Evolutionary conservation across 192 early-diverging fungal species (phyloP).

Genomic region (Umbelopsis sp.): DNA sequence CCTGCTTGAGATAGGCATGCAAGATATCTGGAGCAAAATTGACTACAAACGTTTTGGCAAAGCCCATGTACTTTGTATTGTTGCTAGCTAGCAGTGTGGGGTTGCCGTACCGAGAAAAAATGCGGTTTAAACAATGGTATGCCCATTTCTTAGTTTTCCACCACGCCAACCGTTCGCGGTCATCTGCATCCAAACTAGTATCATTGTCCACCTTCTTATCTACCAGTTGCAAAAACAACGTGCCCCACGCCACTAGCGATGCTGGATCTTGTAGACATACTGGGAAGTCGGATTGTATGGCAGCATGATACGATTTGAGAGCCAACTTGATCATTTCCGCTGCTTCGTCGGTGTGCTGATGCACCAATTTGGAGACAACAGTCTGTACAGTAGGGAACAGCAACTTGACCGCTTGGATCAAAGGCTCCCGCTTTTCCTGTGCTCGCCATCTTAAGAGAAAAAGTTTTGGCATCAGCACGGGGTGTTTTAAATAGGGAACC

Average conservation of each 20-base stretch:
- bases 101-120: slow-evolving; percentile 76
- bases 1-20: slow-evolving; percentile 77
- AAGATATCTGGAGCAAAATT: slow-evolving; percentile 93
- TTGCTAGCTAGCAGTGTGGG: slow-evolving; percentile 60
- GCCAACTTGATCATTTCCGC: slow-evolving; percentile 83
- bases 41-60: slow-evolving; percentile 81
- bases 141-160: slow-evolving; percentile 98
- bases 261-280: slow-evolving; percentile 64
- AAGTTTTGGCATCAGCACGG: background rate
- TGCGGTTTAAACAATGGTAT: slow-evolving; percentile 81
- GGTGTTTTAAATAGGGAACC: background rate
- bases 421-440: slow-evolving; percentile 60
- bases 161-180: slow-evolving; percentile 77
- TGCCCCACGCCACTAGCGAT: slow-evolving; percentile 88
- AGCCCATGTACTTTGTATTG: slow-evolving; percentile 53
- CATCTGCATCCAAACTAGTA: slow-evolving; percentile 60
- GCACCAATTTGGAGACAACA: slow-evolving; percentile 68
- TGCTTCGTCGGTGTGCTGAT: slow-evolving; percentile 67
- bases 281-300: slow-evolving; percentile 66
- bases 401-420: slow-evolving; percentile 71
- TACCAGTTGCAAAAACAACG: slow-evolving; percentile 79
- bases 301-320: slow-evolving; percentile 79
- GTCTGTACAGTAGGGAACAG: slow-evolving; percentile 78
- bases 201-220: slow-evolving; percentile 57
- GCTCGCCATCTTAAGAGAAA: slow-evolving; percentile 58